Evolutionary conservation across 305 asterid genomes (phyloP).

Genomic region (Ajuga reptans): DNA sequence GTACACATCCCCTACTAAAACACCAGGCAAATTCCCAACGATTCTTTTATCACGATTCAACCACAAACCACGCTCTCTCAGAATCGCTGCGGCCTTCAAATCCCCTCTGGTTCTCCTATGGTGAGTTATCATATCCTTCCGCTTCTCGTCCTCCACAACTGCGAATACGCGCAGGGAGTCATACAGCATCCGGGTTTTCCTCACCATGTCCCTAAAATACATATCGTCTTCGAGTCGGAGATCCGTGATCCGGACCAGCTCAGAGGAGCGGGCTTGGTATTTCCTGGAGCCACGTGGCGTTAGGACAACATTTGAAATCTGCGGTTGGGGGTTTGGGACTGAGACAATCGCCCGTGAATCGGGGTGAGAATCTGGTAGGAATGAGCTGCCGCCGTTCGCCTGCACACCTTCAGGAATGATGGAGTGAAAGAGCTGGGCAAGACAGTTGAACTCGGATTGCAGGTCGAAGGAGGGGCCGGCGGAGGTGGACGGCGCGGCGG

Average conservation of each 20-base stretch:
- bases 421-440: slow-evolving; percentile 37
- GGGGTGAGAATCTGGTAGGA: slow-evolving; percentile 28
- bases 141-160: slow-evolving; percentile 39
- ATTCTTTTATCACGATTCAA: slow-evolving; percentile 69
- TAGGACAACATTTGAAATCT: slow-evolving; percentile 28
- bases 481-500: slow-evolving; percentile 2
- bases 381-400: slow-evolving; percentile 5
- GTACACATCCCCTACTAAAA: slow-evolving; percentile 67
- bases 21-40: slow-evolving; percentile 76
- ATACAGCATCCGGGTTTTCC: slow-evolving; percentile 56
- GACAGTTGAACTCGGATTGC: slow-evolving; percentile 40
- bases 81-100: slow-evolving; percentile 49
- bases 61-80: slow-evolving; percentile 68
- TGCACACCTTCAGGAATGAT: slow-evolving; percentile 23
- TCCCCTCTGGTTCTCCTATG: slow-evolving; percentile 48
- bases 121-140: slow-evolving; percentile 8
- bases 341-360: slow-evolving; percentile 45
- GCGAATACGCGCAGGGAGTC: slow-evolving; percentile 62
- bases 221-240: slow-evolving; percentile 42
- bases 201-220: slow-evolving; percentile 41
- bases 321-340: slow-evolving; percentile 25
- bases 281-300: slow-evolving; percentile 28
- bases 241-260: slow-evolving; percentile 64
- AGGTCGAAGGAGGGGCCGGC: slow-evolving; percentile 13
- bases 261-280: slow-evolving; percentile 45